Base-by-base conservation (phyloP, 805 yeast species). In the Lachancea sp. region DNA sequence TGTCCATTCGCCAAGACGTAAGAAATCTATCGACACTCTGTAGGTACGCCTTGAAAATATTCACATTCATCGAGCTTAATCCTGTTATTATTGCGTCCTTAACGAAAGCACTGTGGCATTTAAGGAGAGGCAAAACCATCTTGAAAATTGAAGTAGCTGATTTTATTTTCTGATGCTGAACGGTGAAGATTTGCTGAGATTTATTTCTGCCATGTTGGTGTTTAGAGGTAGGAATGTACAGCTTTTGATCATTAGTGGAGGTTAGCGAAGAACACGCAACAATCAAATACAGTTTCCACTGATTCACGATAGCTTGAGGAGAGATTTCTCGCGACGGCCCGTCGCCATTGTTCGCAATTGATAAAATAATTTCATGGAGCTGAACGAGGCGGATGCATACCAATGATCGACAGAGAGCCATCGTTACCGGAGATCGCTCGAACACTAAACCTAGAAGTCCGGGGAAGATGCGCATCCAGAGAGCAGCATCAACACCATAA, bases 401-500 rank as follows among this genome's bases (percentile, higher is more conserved):
- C 49, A 86, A 82, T 2, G 95, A 84, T 8, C 99, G 77, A 50
- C 96, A 88, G 46, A 93, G 70, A 0, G 98, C 99, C 63, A 91
- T 88, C 0, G 96, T 91, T 59, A 91, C 82, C 0, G 99, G 98
- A 57, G 95, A 89, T 39, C 73, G 74, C 48, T 79, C 85, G 49
- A 86, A 88, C 48, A 93, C 79, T 1, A 79, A 71, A 29, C 75
- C 79, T 35, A 93, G 66, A 2, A 93, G 67, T 31, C 75, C 76
- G 1, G 97, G 97, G 55, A 85, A 89, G 1, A 83, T 75, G 49
- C 95, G 76, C 56, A 91, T 83, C 99, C 99, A 93, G n/a, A 93
- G 68, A 0, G 98, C 95, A 1, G 95, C 81, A 66, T 93, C 99
- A 9, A 93, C 90, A 1, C 98, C 97, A 57, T 90, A 85, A 47